A percentile compares a stretch with the other conserved stretches of the same genome.
phyloP scores from a whole-genome alignment of 2,329 filamentous ascomycete species.

The Pseudocercospora fijiensis region DNA sequence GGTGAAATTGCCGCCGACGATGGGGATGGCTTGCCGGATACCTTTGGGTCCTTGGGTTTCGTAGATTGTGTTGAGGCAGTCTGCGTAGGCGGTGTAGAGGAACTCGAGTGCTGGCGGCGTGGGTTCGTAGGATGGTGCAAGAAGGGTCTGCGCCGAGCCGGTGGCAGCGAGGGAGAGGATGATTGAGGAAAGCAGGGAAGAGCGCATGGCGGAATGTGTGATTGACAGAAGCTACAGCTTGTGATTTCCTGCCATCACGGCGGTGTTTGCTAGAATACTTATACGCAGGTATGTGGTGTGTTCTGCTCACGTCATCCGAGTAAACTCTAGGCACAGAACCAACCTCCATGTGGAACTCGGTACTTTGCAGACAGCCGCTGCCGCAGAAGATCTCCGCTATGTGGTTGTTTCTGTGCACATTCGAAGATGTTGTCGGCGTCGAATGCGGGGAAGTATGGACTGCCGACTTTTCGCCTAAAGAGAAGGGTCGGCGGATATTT shows the following conservation, averaged over 20 bases:
- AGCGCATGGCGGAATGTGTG: conserved; percentile 1
- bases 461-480: neutral
- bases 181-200: neutral
- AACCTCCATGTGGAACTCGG: neutral
- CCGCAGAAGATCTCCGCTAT: neutral
- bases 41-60: conserved; percentile 30
- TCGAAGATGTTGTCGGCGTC: neutral
- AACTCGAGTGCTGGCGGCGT: conserved; percentile 29
- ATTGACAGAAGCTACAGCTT: neutral
- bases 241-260: neutral
- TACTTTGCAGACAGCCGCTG: neutral
- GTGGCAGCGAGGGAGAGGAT: conserved; percentile 11
- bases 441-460: neutral
- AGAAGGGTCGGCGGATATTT: neutral
- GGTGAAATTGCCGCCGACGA: conserved; percentile 37
- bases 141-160: conserved; percentile 12
- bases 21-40: conserved; percentile 34
- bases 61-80: conserved; percentile 31
- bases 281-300: neutral
- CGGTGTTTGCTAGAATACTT: neutral
- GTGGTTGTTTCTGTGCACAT: neutral
- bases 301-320: neutral
- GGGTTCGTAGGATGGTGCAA: conserved; percentile 12
- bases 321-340: neutral
- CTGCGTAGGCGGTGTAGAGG: conserved; percentile 35